phyloP scores from a whole-genome alignment of 805 yeast species.

The Vanderwaltozyma polyspora region DNA sequence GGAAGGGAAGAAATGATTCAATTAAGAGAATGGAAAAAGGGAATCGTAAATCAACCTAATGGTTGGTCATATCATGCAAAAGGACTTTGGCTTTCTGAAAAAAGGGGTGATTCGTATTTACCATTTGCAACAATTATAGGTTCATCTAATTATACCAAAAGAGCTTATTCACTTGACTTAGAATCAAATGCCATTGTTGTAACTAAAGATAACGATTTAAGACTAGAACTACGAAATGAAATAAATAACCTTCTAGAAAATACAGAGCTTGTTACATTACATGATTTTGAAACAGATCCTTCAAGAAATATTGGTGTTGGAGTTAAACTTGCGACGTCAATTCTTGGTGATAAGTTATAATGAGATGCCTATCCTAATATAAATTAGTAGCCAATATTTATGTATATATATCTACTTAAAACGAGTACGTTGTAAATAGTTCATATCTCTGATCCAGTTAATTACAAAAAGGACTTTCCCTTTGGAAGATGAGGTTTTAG shows the following conservation, averaged over 20 bases:
- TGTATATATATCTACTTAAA: too few relatives aligned
- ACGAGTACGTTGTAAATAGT: neutral
- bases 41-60: conserved; percentile 62
- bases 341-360: conserved; percentile 48
- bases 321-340: conserved; percentile 54
- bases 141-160: conserved; percentile 82
- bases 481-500: conserved; percentile 15
- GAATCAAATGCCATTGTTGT: conserved; percentile 78
- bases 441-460: neutral
- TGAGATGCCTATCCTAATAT: too few relatives aligned
- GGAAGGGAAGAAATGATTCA: conserved; percentile 37
- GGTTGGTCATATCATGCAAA: conserved; percentile 99
- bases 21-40: conserved; percentile 78
- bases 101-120: conserved; percentile 12
- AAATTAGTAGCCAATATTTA: too few relatives aligned
- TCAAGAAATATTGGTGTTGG: conserved; percentile 53
- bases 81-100: conserved; percentile 77
- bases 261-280: conserved; percentile 41
- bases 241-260: conserved; percentile 45
- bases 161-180: conserved; percentile 79
- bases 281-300: conserved; percentile 50
- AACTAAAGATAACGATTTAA: conserved; percentile 55
- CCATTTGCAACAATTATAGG: conserved; percentile 82
- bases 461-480: conserved; percentile 1
- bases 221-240: conserved; percentile 48